These are phyloP conservation scores for Monilinia laxa DNA, from an alignment of 2,329 filamentous ascomycete species.

Conservation along the genomic window DNA sequence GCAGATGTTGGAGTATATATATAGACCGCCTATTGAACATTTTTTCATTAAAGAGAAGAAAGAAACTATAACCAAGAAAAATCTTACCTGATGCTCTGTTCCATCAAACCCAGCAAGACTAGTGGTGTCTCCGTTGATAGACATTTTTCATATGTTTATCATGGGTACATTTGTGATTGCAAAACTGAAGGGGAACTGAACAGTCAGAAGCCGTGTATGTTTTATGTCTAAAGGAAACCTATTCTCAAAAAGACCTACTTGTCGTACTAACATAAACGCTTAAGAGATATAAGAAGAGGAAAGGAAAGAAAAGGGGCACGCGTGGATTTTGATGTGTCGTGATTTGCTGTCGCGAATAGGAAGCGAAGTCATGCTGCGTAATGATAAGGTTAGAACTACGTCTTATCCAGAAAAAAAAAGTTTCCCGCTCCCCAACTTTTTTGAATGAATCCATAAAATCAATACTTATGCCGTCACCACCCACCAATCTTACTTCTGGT, in stretches of 20 bases:
- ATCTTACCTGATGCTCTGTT: conserved; percentile 39
- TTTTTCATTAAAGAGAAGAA: conserved; percentile 5
- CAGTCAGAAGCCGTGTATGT: not conserved
- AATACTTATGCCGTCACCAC: conserved; percentile 39
- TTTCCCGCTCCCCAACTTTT: conserved; percentile 24
- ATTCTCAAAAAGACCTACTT: not conserved
- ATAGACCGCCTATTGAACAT: conserved; percentile 40
- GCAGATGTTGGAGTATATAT: conserved; percentile 39
- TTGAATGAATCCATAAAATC: conserved; percentile 23
- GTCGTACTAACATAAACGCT: not conserved
- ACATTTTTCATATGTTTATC: conserved; percentile 35
- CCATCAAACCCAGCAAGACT: conserved; percentile 37
- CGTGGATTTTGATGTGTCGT: conserved; percentile 26
- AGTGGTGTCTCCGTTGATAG: conserved; percentile 33
- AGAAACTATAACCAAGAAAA: not conserved
- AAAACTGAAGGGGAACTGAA: not conserved
- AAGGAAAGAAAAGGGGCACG: conserved; percentile 6
- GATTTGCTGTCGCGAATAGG: conserved; percentile 17
- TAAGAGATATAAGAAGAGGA: not conserved
- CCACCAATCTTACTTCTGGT: conserved; percentile 33
- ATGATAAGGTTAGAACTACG: not conserved
- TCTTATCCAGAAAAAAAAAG: conserved; percentile 27
- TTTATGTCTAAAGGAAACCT: not conserved
- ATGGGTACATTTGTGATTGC: not conserved
- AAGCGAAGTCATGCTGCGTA: conserved; percentile 25